These are phyloP conservation scores for Leishmania turanica DNA, from an alignment of 208 protist species.

Conservation along the genomic window DNA sequence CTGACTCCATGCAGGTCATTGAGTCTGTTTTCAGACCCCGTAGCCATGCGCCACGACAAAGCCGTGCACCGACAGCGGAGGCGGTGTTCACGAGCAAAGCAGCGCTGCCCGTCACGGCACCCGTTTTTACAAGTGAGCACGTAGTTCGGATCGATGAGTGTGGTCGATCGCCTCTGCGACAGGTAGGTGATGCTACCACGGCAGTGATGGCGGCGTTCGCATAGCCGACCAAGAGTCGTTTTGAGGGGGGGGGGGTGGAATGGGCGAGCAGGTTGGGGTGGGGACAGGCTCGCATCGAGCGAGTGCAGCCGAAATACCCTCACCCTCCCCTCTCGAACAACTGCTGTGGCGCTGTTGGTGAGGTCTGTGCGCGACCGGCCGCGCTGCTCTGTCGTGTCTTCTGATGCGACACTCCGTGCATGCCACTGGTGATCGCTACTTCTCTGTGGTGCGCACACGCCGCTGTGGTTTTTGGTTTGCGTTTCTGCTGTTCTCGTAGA, in stretches of 20 bases:
- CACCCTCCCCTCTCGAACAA: not conserved
- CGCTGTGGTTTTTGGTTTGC: not conserved
- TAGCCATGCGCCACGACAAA: conserved; percentile 4
- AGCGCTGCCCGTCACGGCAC: not conserved
- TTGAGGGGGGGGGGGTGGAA: not conserved
- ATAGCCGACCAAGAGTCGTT: not conserved
- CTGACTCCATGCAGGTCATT: conserved; percentile 25
- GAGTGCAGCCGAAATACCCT: not conserved
- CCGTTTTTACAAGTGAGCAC: conserved; percentile 17
- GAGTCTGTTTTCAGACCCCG: conserved; percentile 24
- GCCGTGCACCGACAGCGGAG: not conserved
- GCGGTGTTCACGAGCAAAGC: not conserved
- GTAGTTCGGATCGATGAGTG: conserved; percentile 17
- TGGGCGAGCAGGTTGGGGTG: not conserved
- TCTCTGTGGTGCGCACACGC: not conserved
- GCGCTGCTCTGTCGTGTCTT: not conserved
- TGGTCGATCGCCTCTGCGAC: not conserved
- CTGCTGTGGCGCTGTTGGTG: not conserved
- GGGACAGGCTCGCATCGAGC: not conserved
- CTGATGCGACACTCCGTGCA: not conserved
- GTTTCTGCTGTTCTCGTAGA: not conserved
- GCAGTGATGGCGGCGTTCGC: not conserved
- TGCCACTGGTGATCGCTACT: not conserved
- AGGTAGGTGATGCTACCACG: not conserved
- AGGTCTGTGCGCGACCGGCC: no score